Percentiles rank a stretch among this genome's conserved stretches.
phyloP scores from a whole-genome alignment of 129 eudicot genomes.

The Solidago caesia region DNA sequence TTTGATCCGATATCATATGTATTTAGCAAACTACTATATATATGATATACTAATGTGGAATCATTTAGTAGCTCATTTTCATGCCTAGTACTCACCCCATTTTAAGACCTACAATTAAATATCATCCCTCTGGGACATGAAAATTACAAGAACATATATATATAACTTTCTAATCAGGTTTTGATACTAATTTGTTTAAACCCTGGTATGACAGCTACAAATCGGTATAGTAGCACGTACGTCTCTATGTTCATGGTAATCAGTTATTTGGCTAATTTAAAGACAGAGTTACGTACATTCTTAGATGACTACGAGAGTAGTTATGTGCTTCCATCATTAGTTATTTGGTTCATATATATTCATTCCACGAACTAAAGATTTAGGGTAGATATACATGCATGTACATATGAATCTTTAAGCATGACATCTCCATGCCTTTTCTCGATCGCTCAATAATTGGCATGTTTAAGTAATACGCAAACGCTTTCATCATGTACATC shows the following conservation, averaged over 20 bases:
- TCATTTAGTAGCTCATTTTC: no score
- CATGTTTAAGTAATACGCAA: constrained; percentile 21
- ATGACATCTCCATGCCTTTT: constrained; percentile 21
- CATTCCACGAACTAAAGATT: constrained; percentile 21
- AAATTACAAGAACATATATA: no score
- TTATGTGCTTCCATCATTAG: constrained; percentile 18
- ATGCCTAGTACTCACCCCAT: no score
- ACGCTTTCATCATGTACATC: constrained; percentile 30
- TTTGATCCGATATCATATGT: no score
- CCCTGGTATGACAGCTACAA: background rate
- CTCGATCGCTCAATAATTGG: constrained; percentile 25
- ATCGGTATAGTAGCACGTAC: background rate
- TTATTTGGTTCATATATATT: constrained; percentile 13
- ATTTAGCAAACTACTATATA: no score
- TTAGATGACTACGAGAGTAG: constrained; percentile 2
- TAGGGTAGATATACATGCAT: constrained; percentile 28
- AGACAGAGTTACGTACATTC: no score
- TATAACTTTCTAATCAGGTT: no score
- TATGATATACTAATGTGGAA: no score
- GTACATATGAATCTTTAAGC: constrained; percentile 18
- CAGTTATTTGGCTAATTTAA: no score
- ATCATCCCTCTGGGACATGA: no score
- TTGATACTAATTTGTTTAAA: background rate
- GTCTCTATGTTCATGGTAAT: background rate
- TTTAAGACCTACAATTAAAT: no score